Conservation (phyloP, 345 rosid species). For the Populus simonii region DNA sequence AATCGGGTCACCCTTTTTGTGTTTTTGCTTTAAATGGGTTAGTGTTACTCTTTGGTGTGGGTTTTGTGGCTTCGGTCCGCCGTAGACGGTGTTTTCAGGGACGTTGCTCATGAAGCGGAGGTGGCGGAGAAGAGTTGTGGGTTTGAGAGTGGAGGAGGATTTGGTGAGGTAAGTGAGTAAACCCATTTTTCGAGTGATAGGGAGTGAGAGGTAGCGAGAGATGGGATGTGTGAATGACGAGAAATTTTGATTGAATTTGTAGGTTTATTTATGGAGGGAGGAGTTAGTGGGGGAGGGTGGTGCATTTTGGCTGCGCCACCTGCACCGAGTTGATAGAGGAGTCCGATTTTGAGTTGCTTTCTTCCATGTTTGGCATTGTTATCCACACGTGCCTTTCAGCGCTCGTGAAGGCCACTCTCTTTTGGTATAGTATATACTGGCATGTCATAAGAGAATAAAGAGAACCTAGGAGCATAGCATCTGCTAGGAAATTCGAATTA, state of each 20-base stretch:
- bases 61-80: slow-evolving; percentile 65
- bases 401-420: too few relatives aligned
- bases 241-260: neutral
- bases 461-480: too few relatives aligned
- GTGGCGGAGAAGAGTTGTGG: slow-evolving; percentile 13
- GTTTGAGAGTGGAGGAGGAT: neutral
- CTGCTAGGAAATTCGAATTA: too few relatives aligned
- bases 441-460: too few relatives aligned
- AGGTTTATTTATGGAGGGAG: neutral
- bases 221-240: too few relatives aligned
- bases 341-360: neutral
- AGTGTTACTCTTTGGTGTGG: slow-evolving; percentile 67
- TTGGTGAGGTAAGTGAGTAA: neutral
- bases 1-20: slow-evolving; percentile 62
- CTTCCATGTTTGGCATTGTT: neutral
- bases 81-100: slow-evolving; percentile 80
- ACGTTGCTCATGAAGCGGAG: slow-evolving; percentile 65
- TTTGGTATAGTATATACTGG: too few relatives aligned
- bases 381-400: neutral
- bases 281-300: neutral
- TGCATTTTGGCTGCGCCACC: slow-evolving; percentile 7
- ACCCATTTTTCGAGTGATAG: neutral
- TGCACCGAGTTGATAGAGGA: neutral
- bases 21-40: slow-evolving; percentile 53
- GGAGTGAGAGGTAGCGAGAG: neutral